Base-by-base conservation (phyloP, 202 grass and related monocot species). In the Zoysia matrella region DNA sequence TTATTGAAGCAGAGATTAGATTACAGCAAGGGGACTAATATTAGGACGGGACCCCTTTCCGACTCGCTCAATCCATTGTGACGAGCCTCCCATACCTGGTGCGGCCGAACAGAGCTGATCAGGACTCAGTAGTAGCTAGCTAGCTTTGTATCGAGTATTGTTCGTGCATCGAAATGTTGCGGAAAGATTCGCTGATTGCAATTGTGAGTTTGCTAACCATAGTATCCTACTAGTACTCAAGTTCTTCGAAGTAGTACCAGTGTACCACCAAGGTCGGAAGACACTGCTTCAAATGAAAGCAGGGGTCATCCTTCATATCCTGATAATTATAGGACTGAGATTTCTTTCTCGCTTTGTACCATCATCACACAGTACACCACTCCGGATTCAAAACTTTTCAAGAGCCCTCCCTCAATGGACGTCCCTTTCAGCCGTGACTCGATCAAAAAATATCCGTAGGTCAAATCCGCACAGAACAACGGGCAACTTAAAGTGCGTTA, bases 21-120 rank as follows among this genome's bases (percentile, higher is more conserved):
- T 47, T 7, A 47, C 53, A 71, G 68, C 30, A 47, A 51, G 60
- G 70, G 70, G 49, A 65, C 69, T 73, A 36, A 11, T 82, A 82
- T 82, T 82, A 82, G 60, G 4, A 64, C 55, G 69, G 68, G 47
- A 22, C 58, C 58, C 39, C 47, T 60, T 49, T 30, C 22, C 56
- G 55, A 58, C 55, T 11, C 5, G 3, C 10, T 39, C 43, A 8
- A 47, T 36, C 16, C 7, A 11, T 50, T 6, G 7, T 14, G 7
- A 44, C 50, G 22, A 30, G 22, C 22, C 65, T 69, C 52, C 52
- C 63, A 4, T 6, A 56, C 62, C 12, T 41, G 74, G 74, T 76
- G 60, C 22, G 11, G 57, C 61, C 14, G 46, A 61, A 44, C 54
- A 58, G 42, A 47, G 8, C 73, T 62, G 13, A 18, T 67, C 15